Percentiles rank a stretch among this genome's conserved stretches.
Evolutionary conservation across 148 eudicot genomes (phyloP).

Genomic region (Gaultheria prostrata): DNA sequence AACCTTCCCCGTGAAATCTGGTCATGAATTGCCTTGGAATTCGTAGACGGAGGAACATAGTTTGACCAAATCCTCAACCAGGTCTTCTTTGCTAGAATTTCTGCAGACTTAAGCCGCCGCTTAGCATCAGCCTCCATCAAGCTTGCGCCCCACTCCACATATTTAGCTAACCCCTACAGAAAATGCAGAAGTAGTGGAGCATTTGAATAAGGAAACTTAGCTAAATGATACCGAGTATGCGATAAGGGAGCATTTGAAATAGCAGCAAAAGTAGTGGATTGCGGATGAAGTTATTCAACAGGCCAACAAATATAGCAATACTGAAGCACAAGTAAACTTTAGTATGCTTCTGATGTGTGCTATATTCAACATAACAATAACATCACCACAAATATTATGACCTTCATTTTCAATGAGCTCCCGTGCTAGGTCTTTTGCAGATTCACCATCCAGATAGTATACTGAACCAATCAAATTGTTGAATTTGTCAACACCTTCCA

Average conservation of each 20-base stretch:
- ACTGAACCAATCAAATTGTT: conserved; percentile 79
- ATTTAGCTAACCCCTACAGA: conserved; percentile 81
- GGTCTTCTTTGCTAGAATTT: conserved; percentile 81
- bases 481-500: conserved; percentile 67
- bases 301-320: neutral
- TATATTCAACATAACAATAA: neutral
- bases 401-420: conserved; percentile 65
- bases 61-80: conserved; percentile 75
- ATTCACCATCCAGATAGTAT: conserved; percentile 77
- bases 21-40: conserved; percentile 85
- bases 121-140: conserved; percentile 69
- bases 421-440: conserved; percentile 73
- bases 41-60: conserved; percentile 73
- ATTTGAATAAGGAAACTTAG: neutral
- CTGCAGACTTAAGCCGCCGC: conserved; percentile 59
- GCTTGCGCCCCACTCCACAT: conserved; percentile 93
- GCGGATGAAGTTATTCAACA: neutral
- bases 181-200: neutral
- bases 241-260: neutral
- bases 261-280: neutral
- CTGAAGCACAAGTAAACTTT: neutral
- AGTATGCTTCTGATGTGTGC: neutral
- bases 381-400: neutral
- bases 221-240: neutral
- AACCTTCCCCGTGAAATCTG: conserved; percentile 92